Evolutionary conservation across 1,284 basidiomycete species (phyloP), one percentile per base, ranked within the genome.

Genomic region (Melampsora americana): DNA sequence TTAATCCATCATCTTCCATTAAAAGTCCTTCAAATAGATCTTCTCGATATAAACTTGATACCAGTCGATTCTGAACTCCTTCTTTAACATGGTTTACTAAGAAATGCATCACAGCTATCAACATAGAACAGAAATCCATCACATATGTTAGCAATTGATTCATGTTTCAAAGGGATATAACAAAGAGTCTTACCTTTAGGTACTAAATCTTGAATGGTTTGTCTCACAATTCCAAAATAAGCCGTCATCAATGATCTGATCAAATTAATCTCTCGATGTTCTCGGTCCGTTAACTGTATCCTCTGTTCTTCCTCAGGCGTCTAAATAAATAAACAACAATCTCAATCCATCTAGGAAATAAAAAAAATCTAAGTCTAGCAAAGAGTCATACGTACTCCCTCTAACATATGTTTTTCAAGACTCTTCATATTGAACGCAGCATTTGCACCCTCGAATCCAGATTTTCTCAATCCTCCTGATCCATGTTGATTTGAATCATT

Each of bases 351-450:
- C 56, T n/a, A 42, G n/a, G 44, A 5, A 42, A n/a, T 30, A 60
- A 53, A 50, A 18, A 77, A 35, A 61, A n/a, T n/a, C 65, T 61
- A 61, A 46, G 18, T 48, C 26, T 18, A 30, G 23, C 28, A 30
- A 23, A 69, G 35, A 32, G 71, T 60, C 26, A 74, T 30, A 60
- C 65, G 62, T 28, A 79, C 82, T 26, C 82, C 82, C 66, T 84
- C 83, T 20, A 84, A 79, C 30, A 73, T 53, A 68, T 99, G 95
- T 85, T 91, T 95, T 77, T 95, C 93, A 66, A 99, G 86, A 81
- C 93, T 95, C 87, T 95, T 97, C 96, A 99, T 99, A 83, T 99
- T 95, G 83, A 89, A 98, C 50, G 92, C 94, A 66, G 94, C 91
- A 80, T 87, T 91, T 81, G 86, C 90, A 70, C 89, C 90, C 80